phyloP scores from a whole-genome alignment of 1,284 basidiomycete genomes.

The Ustilago shanxiensis region DNA sequence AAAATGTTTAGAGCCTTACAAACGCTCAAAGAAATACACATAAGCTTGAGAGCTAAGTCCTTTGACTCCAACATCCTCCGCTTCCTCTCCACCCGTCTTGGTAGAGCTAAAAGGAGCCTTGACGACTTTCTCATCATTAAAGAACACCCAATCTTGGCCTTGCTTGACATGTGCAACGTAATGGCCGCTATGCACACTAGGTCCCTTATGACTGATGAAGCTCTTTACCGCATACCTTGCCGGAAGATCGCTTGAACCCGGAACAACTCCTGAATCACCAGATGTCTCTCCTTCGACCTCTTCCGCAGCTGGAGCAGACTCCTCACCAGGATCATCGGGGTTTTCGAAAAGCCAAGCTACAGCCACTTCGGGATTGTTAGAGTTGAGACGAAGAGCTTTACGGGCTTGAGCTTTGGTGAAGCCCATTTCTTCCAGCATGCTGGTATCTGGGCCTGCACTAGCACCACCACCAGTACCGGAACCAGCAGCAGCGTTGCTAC shows the following conservation, averaged over 20 bases:
- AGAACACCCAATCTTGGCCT: slow-evolving; percentile 53
- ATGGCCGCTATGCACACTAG: slow-evolving; percentile 80
- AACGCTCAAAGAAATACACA: slow-evolving; percentile 58
- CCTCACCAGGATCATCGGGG: slow-evolving; percentile 84
- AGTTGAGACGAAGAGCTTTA: slow-evolving; percentile 89
- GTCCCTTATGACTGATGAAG: slow-evolving; percentile 97
- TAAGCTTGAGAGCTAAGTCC: slow-evolving; percentile 53
- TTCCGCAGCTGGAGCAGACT: slow-evolving; percentile 62
- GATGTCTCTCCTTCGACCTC: slow-evolving; percentile 12
- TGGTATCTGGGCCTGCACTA: slow-evolving; percentile 65
- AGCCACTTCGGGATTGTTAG: slow-evolving; percentile 83
- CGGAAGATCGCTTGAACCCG: slow-evolving; percentile 74
- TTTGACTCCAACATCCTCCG: slow-evolving; percentile 46
- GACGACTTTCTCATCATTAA: slow-evolving; percentile 60
- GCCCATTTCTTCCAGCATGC: slow-evolving; percentile 89
- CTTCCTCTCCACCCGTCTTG: slow-evolving; percentile 3
- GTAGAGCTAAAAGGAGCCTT: slow-evolving; percentile 38
- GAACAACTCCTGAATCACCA: slow-evolving; percentile 20
- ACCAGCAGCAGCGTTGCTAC: neutral
- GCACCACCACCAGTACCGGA: slow-evolving; percentile 30
- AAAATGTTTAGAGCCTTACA: neutral
- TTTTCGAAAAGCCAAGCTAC: slow-evolving; percentile 98
- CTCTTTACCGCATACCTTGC: slow-evolving; percentile 85
- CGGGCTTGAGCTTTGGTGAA: slow-evolving; percentile 85
- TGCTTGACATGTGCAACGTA: slow-evolving; percentile 85